Percentiles rank a stretch among this genome's conserved stretches.
Evolutionary conservation across 768 basidiomycete genomes (phyloP).

Genomic region (Fistulinella prunicolor): DNA sequence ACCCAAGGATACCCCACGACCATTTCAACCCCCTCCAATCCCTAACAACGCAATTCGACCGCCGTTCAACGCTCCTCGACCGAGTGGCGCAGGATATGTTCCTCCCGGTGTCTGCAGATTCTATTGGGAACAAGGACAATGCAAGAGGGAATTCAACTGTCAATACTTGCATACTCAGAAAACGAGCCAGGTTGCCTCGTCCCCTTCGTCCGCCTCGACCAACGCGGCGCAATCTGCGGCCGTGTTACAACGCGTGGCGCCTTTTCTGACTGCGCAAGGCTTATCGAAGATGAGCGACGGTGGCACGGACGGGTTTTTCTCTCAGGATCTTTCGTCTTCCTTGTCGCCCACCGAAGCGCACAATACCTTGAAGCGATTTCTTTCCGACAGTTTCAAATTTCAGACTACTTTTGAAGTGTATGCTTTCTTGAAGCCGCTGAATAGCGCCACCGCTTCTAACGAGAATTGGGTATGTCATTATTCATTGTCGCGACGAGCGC

Average conservation of each 20-base stretch:
- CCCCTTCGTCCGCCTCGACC: constrained; percentile 10
- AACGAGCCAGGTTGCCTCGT: constrained; percentile 1
- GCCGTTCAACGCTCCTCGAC: constrained; percentile 1
- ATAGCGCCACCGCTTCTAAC: constrained; percentile 39
- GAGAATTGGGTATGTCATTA: constrained; percentile 39
- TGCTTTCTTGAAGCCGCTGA: constrained; percentile 38
- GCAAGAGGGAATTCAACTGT: constrained; percentile 47
- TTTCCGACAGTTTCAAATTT: constrained; percentile 45
- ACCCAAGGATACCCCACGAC: no score
- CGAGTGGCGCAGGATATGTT: no score
- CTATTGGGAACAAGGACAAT: constrained; percentile 48
- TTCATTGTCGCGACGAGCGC: background rate
- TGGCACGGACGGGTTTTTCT: constrained; percentile 44
- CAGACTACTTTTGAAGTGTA: constrained; percentile 41
- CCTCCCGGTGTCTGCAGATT: constrained; percentile 43
- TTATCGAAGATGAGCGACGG: constrained; percentile 42
- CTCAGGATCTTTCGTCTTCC: constrained; percentile 25
- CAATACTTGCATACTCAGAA: constrained; percentile 37
- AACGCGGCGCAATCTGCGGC: constrained; percentile 9
- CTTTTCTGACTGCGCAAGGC: constrained; percentile 46
- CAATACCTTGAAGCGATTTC: constrained; percentile 40
- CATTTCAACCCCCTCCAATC: constrained; percentile 1
- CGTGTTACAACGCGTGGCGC: constrained; percentile 33
- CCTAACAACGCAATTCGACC: constrained; percentile 5
- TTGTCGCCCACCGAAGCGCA: constrained; percentile 50